Base-by-base conservation (phyloP, 1,284 basidiomycete species). In the Sphagnurus paluster region DNA sequence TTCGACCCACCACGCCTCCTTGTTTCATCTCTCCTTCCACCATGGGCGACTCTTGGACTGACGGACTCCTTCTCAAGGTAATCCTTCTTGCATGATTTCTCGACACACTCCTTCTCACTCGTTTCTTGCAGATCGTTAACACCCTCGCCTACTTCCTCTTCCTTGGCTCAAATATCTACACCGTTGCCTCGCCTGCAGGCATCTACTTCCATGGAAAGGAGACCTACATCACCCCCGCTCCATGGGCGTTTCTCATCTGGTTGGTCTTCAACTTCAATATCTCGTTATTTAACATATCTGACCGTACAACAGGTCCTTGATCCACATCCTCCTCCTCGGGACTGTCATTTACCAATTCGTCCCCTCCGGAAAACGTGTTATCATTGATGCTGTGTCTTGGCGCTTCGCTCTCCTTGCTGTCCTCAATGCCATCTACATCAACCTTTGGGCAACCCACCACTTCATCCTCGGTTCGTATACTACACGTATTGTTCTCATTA, bases 291-390 rank as follows among this genome's bases (percentile, higher is more conserved):
- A 1, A 19, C 19, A 30, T 3, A 54, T 44, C 28, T 53, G 49
- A 24, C 25, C 38, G 29, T 49, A 34, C 20, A 40, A n/a, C 48
- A 86, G 83, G 87, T 82, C 87, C 20, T 68, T 92, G 52, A 91
- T 93, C 60, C 93, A 97, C 68, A 63, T 92, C 17, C 78, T 97
- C 25, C 80, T 97, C 42, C 79, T 97, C 48, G 91, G 93, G 34
- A 90, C 88, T 24, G 72, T 95, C 59, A 77, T 93, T 69, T 95
- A 91, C 79, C 93, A 95, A 64, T 95, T 94, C 79, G 84, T 82
- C 68, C 76, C 83, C 17, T 59, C 59, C n/a, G 94, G 93, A 30
- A 92, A 95, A 67, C 73, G 69, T 33, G 77, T 86, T 60, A 82
- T 97, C 56, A 75, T 96, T 51, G 91, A 95, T 62, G 89, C 84